These are phyloP conservation scores for Primulina huaijiensis DNA, from an alignment of 257 asterid species.

Conservation along the genomic window DNA sequence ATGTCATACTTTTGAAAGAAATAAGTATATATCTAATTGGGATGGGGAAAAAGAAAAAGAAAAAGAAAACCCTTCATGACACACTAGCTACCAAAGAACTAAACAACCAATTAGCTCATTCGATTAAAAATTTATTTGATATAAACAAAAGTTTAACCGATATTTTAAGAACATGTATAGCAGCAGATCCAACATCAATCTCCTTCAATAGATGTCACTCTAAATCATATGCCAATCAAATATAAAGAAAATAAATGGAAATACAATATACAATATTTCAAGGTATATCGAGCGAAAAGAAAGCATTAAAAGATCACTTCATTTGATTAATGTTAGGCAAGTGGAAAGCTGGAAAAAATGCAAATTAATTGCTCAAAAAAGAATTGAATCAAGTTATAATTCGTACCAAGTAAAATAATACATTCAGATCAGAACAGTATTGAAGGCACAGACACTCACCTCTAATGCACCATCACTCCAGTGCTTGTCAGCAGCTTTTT, in stretches of 20 bases:
- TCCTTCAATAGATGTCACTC: slow-evolving; percentile 12
- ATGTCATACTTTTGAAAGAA: neutral
- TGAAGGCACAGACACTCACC: slow-evolving; percentile 37
- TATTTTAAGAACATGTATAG: slow-evolving; percentile 4
- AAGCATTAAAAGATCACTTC: neutral
- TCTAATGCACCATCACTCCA: slow-evolving; percentile 96
- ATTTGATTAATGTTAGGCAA: no score
- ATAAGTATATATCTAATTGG: neutral
- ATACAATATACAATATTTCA: neutral
- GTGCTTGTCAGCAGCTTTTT: slow-evolving; percentile 82
- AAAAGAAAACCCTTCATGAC: neutral
- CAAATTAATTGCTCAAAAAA: neutral
- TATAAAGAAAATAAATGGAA: neutral
- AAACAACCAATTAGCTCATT: neutral
- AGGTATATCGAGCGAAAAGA: neutral
- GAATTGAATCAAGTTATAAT: neutral
- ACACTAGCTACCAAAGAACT: neutral
- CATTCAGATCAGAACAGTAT: neutral
- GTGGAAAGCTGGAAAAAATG: neutral
- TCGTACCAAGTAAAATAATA: neutral
- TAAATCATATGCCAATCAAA: neutral
- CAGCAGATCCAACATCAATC: neutral
- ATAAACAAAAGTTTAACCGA: neutral
- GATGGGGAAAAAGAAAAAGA: neutral
- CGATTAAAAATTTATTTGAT: neutral